Conservation (phyloP, 257 asterid genomes). For the Verbascum thapsus region DNA sequence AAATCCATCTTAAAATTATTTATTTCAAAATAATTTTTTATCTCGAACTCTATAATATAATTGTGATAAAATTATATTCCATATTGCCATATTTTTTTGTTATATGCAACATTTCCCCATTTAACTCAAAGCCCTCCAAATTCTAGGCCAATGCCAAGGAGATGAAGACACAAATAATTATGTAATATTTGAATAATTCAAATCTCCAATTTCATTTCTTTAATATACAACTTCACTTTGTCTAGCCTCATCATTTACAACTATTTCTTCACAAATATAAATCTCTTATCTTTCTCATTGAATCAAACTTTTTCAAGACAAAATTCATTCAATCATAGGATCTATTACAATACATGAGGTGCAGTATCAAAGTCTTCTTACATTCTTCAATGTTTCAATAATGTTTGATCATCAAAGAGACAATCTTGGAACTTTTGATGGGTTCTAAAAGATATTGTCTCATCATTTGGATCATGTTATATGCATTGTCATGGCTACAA, state of each 20-base stretch:
- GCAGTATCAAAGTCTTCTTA: conserved; percentile 1
- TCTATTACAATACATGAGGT: neutral
- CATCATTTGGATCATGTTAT: conserved; percentile 35
- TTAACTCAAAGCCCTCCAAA: conserved; percentile 41
- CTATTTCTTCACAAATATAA: neutral
- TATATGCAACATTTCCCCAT: conserved; percentile 37
- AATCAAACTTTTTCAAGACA: neutral
- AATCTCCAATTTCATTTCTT: conserved; percentile 25
- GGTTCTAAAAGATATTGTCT: conserved; percentile 39
- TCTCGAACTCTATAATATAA: no score
- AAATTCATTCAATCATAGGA: neutral
- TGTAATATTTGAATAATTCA: conserved; percentile 28
- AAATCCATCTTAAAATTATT: no score
- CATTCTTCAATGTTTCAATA: conserved; percentile 25
- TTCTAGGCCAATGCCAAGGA: conserved; percentile 35
- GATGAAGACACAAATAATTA: conserved; percentile 29
- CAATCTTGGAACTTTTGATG: conserved; percentile 47
- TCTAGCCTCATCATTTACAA: neutral
- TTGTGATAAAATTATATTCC: conserved; percentile 34
- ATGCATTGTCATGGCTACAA: conserved; percentile 23
- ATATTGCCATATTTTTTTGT: conserved; percentile 27
- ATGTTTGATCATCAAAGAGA: neutral
- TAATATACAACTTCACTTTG: conserved; percentile 4
- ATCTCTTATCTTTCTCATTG: neutral
- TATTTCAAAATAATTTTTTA: neutral